Evolutionary conservation across 352 stramenopile species (phyloP), one percentile per base, ranked within the genome.

Genomic region (Phytopythium litorale): DNA sequence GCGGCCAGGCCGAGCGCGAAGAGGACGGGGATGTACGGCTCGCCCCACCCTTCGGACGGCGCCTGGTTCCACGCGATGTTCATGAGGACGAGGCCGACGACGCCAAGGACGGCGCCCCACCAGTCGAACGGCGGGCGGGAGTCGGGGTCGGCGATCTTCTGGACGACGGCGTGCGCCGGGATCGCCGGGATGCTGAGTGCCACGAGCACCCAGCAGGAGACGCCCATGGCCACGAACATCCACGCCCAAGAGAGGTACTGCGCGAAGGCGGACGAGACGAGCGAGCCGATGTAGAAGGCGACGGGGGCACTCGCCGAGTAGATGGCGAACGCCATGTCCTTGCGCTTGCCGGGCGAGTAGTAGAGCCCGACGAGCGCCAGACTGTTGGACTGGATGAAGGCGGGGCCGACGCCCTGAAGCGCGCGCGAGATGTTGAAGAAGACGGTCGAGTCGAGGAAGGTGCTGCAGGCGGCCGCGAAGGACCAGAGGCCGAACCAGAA

Each of bases 1-100:
- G 53, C 53, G 25, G 49, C n/a, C 33, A 58, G 35, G 19, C 53
- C 53, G 53, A 58, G 53, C 33, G 23, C 53, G 11, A 58, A 49
- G 30, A 58, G 33, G 6, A 46, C 18, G 21, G 9, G 5, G 35
- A 58, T 35, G 53, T 58, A 58, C 19, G 53, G 33, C 33, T 58
- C n/a, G 37, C 35, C 35, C 53, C 53, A 58, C 0, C 53, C 53
- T 7, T 58, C 53, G 35, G 53, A 13, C 33, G 53, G 35, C 15
- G 53, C 53, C 37, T 58, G 53, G 53, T 58, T 58, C 53, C 53
- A 58, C 33, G 33, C 53, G 25, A 58, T 58, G 53, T 58, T 58
- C 19, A 46, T 19, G 19, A 58, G 53, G 7, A 58, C 21, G 33
- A 58, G 53, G 23, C 53, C 53, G 7, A 16, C 12, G 11, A 58